Base-by-base conservation (phyloP, 139 green algal species). In the Haematococcus sp. region DNA sequence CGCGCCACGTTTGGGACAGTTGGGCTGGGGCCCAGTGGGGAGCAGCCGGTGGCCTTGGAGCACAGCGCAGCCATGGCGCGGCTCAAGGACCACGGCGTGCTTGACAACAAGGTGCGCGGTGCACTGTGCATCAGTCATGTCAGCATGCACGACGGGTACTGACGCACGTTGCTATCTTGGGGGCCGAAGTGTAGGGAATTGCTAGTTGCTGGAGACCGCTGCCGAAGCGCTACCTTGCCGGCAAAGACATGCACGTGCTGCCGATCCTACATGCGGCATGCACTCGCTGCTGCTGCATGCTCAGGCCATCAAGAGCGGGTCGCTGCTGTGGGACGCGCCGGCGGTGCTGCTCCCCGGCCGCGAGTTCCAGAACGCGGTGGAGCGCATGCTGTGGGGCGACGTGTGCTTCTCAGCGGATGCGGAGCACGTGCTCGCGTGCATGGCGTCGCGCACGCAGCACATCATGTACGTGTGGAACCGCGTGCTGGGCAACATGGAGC, bases 331-430 rank as follows among this genome's bases (percentile, higher is more conserved):
- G 60, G 30, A 20, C 25, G 34, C 44, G 17, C 16, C 25, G 7
- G 28, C 44, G 15, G 3, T 77, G 56, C 66, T 83, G 68, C 25
- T 33, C n/a, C 65, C 40, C 25, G 34, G 77, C 43, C 63, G 76
- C 13, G 86, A 93, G 34, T 93, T 92, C 71, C 75, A 83, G 27
- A 89, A 96, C 66, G 76, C 75, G 1, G 87, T 93, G 27, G 86
- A 93, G 74, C 77, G 79, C 22, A 75, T 56, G 20, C 54, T 59
- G 28, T 94, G 87, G 86, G 71, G 61, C 2, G 65, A 23, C 1
- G 83, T 75, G 4, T 77, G 54, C 58, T 91, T 93, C 69, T 90
- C 31, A 3, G 54, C 60, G 23, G 87, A 95, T 78, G 61, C 56
- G 27, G 90, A 94, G 71, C 84, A 93, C 63, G 80, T 95, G 32